A percentile compares a stretch with the other conserved stretches of the same genome.
Conservation (phyloP, 179 eudicot species). For the Beta corolliflora region DNA sequence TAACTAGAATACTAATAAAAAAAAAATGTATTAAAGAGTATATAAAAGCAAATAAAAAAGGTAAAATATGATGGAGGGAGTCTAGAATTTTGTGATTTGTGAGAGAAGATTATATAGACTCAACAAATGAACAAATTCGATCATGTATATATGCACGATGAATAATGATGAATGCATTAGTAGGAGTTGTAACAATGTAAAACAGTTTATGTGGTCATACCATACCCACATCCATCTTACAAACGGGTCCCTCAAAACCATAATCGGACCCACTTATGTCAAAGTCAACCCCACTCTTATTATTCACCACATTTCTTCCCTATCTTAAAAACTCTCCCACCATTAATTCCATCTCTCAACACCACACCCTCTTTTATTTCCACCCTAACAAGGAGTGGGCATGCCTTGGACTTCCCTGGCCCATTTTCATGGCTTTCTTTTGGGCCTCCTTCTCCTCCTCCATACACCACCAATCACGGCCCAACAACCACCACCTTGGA, state of each 20-base stretch:
- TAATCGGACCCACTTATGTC: neutral
- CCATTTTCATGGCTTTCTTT: slow-evolving; percentile 12
- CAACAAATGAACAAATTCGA: too few relatives aligned
- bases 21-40: too few relatives aligned
- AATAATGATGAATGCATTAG: neutral
- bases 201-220: neutral
- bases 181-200: neutral
- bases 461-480: neutral
- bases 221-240: neutral
- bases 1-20: too few relatives aligned
- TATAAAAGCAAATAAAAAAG: too few relatives aligned
- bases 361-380: neutral
- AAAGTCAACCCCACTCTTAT: slow-evolving; percentile 23
- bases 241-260: neutral
- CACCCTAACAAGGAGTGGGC: slow-evolving; percentile 9
- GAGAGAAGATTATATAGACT: too few relatives aligned
- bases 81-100: too few relatives aligned
- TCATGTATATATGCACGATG: too few relatives aligned
- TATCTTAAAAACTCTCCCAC: neutral
- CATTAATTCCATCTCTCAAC: neutral
- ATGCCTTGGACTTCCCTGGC: slow-evolving; percentile 17
- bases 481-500: slow-evolving; percentile 20
- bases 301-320: slow-evolving; percentile 12
- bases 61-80: too few relatives aligned
- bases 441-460: slow-evolving; percentile 10